Evolutionary conservation across 2,329 filamentous ascomycete species (phyloP), one percentile per base, ranked within the genome.

Genomic region (Hypoxylon sp.): DNA sequence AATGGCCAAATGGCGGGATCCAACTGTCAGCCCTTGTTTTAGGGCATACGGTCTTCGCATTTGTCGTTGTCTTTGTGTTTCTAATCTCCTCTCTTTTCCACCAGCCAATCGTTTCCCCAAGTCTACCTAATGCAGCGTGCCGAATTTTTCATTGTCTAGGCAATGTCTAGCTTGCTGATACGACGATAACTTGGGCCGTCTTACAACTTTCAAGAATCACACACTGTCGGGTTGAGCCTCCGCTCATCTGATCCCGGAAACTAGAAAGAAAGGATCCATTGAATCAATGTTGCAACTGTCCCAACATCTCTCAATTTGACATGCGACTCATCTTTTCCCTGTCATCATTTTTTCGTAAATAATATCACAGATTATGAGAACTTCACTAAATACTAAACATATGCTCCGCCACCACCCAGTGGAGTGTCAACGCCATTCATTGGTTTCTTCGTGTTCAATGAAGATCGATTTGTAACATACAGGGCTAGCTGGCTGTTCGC

Each of bases 391-490:
- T 60, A 25, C 59, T 23, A 53, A 60, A 14, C 45, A 55, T 46
- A 52, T 57, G 45, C 23, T 63, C 56, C 62, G 62, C 59, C 57
- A 57, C 52, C 60, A 66, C 63, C 68, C 65, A 58, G 65, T 64
- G 50, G 65, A 64, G 57, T 64, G 65, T 66, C 57, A 49, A 57
- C 57, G 58, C 60, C 46, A 66, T 58, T 61, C 65, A 70, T 70
- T 72, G 65, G 70, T 52, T 61, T 68, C 65, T 69, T 72, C 70
- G 70, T 72, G 70, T 72, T 72, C 57, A 61, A 34, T 57, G 65
- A 57, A 66, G 65, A 68, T 68, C 65, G 68, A 67, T 67, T 66
- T 63, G 23, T 56, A 67, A 60, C 52, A 9, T 64, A 60, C 72
- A 72, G 71, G 59, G 68, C 56, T 65, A 48, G 65, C 53, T 62